These are phyloP conservation scores for Colletotrichum somersetense DNA, from an alignment of 2,329 filamentous ascomycete species.

Conservation along the genomic window DNA sequence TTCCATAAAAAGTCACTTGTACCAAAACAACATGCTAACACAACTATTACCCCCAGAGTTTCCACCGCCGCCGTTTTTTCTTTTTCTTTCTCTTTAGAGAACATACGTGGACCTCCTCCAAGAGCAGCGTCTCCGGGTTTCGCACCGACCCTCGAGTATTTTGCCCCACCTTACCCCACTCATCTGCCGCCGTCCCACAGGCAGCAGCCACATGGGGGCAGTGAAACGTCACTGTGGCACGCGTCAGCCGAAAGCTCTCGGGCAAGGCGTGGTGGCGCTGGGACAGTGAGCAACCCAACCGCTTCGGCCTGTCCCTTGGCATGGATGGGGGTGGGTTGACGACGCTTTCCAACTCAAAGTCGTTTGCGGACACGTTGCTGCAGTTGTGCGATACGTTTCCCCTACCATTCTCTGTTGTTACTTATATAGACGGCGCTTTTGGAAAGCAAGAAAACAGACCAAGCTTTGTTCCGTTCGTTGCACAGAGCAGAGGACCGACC, in stretches of 20 bases:
- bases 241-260: conserved; percentile 19
- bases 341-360: conserved; percentile 21
- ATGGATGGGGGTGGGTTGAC: conserved; percentile 24
- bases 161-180: too few relatives aligned
- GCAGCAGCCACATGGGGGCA: conserved; percentile 13
- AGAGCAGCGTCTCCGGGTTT: too few relatives aligned
- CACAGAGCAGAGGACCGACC: not conserved
- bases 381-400: not conserved
- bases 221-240: conserved; percentile 39
- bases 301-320: conserved; percentile 15
- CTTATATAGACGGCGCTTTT: not conserved
- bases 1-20: too few relatives aligned
- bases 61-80: too few relatives aligned
- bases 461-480: not conserved
- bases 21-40: too few relatives aligned
- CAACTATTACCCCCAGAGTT: too few relatives aligned
- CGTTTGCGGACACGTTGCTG: conserved; percentile 31
- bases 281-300: not conserved
- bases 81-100: too few relatives aligned
- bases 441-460: not conserved
- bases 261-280: conserved; percentile 21
- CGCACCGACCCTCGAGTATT: too few relatives aligned
- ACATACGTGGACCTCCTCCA: too few relatives aligned
- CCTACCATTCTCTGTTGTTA: not conserved
- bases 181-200: not conserved